A percentile compares a stretch with the other conserved stretches of the same genome.
phyloP scores from a whole-genome alignment of 768 basidiomycete species.

The Naganishia randhawae region DNA sequence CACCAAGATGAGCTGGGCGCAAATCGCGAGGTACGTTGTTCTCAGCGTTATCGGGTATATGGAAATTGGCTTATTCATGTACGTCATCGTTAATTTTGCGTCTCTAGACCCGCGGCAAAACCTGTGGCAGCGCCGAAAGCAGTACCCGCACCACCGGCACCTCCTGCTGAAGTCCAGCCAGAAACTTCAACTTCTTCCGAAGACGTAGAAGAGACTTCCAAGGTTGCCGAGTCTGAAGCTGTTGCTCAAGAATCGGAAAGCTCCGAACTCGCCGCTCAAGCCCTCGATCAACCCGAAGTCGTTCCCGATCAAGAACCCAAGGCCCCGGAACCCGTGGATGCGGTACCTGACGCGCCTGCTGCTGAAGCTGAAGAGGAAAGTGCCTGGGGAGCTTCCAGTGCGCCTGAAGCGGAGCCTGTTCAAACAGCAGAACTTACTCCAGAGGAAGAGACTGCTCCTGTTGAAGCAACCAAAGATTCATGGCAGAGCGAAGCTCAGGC shows the following conservation, averaged over 20 bases:
- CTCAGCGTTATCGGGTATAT: not conserved
- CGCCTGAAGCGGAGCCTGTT: conserved; percentile 32
- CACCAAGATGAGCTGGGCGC: conserved; percentile 51
- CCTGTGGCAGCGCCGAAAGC: conserved; percentile 35
- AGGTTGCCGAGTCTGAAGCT: not conserved
- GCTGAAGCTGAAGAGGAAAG: conserved; percentile 4
- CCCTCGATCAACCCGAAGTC: conserved; percentile 30
- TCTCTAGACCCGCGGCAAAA: conserved; percentile 43
- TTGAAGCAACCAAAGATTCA: conserved; percentile 38
- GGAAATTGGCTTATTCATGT: not conserved
- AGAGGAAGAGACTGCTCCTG: conserved; percentile 31
- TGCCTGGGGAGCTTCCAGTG: not conserved
- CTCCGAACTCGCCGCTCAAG: conserved; percentile 22
- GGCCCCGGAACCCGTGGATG: conserved; percentile 22
- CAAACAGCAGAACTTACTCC: conserved; percentile 31
- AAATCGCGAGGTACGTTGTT: conserved; percentile 50
- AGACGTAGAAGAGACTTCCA: conserved; percentile 9
- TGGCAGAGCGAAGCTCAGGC: conserved; percentile 20
- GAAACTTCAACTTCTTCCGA: conserved; percentile 21
- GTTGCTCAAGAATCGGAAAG: conserved; percentile 13
- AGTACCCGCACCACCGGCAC: conserved; percentile 37
- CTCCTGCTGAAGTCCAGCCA: conserved; percentile 36
- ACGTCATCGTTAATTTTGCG: not conserved
- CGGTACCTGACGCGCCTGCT: conserved; percentile 14
- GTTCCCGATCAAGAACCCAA: conserved; percentile 18